phyloP scores from a whole-genome alignment of 768 basidiomycete species.

The Basidioascus undulatus region DNA sequence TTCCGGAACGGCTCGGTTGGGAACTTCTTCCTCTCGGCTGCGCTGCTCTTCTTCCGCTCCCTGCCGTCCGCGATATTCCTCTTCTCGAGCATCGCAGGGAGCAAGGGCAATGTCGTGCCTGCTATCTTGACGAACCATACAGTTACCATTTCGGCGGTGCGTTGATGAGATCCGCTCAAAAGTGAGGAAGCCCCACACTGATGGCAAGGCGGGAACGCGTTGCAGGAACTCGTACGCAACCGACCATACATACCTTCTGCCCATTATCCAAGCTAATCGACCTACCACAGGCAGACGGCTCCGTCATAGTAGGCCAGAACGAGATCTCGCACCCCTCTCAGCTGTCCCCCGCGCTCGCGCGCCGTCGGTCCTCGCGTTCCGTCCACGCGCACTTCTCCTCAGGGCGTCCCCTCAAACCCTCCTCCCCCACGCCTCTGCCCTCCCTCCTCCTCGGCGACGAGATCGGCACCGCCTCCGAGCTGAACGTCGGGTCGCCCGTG shows the following conservation, averaged over 20 bases:
- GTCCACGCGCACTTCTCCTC: neutral
- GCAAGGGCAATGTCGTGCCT: conserved; percentile 56
- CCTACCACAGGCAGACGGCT: conserved; percentile 30
- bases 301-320: conserved; percentile 66
- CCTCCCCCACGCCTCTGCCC: neutral
- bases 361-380: too few species aligned
- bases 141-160: conserved; percentile 79
- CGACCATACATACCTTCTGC: too few species aligned
- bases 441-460: conserved; percentile 16
- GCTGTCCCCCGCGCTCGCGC: neutral
- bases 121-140: conserved; percentile 83
- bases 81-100: conserved; percentile 73
- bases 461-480: too few species aligned
- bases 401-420: neutral
- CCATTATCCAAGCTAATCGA: neutral
- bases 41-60: conserved; percentile 72
- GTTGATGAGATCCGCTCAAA: conserved; percentile 25
- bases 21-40: conserved; percentile 59
- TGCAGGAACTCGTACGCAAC: too few species aligned
- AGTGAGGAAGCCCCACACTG: neutral
- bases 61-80: conserved; percentile 82
- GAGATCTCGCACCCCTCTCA: conserved; percentile 68
- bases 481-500: conserved; percentile 31
- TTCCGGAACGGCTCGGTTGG: conserved; percentile 47
- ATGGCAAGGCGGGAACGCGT: too few species aligned